Base-by-base conservation (phyloP, 2,329 filamentous ascomycete genomes). In the Exophiala dermatitidis region DNA sequence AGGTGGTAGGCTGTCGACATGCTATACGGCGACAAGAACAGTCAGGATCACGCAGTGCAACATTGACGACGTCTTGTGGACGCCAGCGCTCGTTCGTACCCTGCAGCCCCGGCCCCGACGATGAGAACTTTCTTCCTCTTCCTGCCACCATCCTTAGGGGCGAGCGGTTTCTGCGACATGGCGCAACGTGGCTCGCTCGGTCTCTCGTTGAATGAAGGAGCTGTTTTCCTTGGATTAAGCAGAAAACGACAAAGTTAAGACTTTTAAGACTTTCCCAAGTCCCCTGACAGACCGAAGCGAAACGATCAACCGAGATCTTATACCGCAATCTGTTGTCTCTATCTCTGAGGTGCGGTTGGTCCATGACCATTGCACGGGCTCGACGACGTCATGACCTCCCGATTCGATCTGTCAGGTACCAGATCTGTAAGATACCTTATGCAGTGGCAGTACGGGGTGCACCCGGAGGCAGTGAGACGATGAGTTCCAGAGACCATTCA, bases 71-170 rank as follows among this genome's bases (percentile, higher is more conserved):
- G 10, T 2, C 10, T 12, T n/a, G 10, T 8, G 4, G 10, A 12
- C 10, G 19, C 9, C 4, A 12, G 6, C 9, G 10, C 19, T 26
- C 6, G 38, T 12, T 3, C 7, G 5, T 60, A 78, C 66, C 82
- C 82, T 42, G 82, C 79, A 36, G 81, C 81, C 29, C 82, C 83
- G 31, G 77, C 82, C 2, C 82, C 82, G 30, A 85, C 74, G 28
- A 85, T 73, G 7, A 80, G 73, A 19, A 85, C 71, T 58, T 74
- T 77, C 60, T 78, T 79, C 51, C 5, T 34, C 36, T 38, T 7
- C 7, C 38, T 41, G 19, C 54, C 49, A 2, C 56, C 60, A 61
- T 54, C 58, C 19, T 60, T 38, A 37, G 36, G 26, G 40, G 37
- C 44, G 51, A 51, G 29, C 3, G 57, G 53, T 46, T 50, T 50